These are phyloP conservation scores for Aegilops speltoides DNA, from an alignment of 176 grass and related monocot species.

Conservation along the genomic window DNA sequence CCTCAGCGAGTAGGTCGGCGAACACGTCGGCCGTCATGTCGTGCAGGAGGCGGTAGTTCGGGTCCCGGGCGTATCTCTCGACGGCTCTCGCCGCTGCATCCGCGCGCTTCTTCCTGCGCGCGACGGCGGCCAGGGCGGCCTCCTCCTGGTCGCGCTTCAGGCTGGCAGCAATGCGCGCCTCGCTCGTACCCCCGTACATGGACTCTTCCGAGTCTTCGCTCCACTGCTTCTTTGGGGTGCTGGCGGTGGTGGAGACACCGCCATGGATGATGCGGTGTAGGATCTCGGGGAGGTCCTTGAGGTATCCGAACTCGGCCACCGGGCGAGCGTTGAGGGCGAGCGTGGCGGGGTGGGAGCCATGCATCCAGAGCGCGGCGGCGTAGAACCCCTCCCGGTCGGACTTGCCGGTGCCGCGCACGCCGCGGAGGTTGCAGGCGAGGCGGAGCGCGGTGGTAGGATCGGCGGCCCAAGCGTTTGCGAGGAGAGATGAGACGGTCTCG, in stretches of 20 bases:
- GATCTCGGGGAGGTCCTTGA: constrained; percentile 79
- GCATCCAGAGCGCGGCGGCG: constrained; percentile 61
- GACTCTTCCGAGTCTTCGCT: background rate
- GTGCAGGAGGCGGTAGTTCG: constrained; percentile 54
- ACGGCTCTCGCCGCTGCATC: constrained; percentile 42
- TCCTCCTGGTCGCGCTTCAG: constrained; percentile 27
- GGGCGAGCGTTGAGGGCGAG: constrained; percentile 55
- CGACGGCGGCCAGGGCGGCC: constrained; percentile 24
- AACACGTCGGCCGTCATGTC: constrained; percentile 52
- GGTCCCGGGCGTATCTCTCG: constrained; percentile 42
- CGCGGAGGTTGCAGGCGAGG: constrained; percentile 57
- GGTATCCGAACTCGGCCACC: constrained; percentile 59
- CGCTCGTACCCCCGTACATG: background rate
- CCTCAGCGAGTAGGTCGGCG: constrained; percentile 46
- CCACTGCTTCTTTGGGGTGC: constrained; percentile 24
- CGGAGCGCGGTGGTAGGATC: constrained; percentile 40
- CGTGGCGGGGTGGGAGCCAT: constrained; percentile 57
- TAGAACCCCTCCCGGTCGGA: constrained; percentile 84
- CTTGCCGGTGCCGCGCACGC: constrained; percentile 73
- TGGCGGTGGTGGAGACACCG: constrained; percentile 7
- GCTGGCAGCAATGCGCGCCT: constrained; percentile 42
- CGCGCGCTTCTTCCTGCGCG: constrained; percentile 21
- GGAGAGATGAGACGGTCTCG: constrained; percentile 2
- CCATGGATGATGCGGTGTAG: constrained; percentile 66
- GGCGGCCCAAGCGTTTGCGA: constrained; percentile 40